Evolutionary conservation across 2,329 filamentous ascomycete species (phyloP).

Genomic region (Ceratocystis cacaofunesta): DNA sequence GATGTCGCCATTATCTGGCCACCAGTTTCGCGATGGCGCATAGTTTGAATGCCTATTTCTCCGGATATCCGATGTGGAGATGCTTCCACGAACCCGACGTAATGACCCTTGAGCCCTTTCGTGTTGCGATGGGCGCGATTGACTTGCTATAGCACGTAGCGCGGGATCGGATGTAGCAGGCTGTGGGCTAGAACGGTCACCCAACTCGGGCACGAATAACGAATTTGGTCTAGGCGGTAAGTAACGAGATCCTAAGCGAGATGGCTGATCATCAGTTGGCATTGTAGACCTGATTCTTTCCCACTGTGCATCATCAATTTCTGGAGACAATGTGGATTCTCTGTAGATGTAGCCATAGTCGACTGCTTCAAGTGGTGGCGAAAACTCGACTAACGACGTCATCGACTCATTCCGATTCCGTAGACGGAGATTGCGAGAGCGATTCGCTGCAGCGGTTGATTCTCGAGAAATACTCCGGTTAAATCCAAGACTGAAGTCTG

Average conservation of each 20-base stretch:
- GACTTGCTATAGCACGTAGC: neutral
- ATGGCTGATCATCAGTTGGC: neutral
- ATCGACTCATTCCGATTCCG: neutral
- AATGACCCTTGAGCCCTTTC: no score
- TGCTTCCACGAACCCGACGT: neutral
- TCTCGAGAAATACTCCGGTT: neutral
- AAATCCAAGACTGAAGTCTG: neutral
- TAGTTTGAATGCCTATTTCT: neutral
- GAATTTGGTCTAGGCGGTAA: neutral
- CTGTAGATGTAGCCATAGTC: neutral
- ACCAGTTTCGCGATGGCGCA: neutral
- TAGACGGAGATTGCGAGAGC: neutral
- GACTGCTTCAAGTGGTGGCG: neutral
- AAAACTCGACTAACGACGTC: neutral
- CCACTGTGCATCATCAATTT: neutral
- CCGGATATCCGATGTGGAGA: neutral
- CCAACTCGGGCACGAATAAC: neutral
- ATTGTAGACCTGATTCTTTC: neutral
- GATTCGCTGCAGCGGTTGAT: neutral
- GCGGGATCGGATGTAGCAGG: neutral
- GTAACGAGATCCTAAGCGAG: no score
- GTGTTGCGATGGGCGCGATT: neutral
- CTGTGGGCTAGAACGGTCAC: neutral
- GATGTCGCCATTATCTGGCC: neutral
- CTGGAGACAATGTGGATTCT: conserved; percentile 1